Base-by-base conservation (phyloP, 768 basidiomycete genomes). In the Dentipellis sp. region DNA sequence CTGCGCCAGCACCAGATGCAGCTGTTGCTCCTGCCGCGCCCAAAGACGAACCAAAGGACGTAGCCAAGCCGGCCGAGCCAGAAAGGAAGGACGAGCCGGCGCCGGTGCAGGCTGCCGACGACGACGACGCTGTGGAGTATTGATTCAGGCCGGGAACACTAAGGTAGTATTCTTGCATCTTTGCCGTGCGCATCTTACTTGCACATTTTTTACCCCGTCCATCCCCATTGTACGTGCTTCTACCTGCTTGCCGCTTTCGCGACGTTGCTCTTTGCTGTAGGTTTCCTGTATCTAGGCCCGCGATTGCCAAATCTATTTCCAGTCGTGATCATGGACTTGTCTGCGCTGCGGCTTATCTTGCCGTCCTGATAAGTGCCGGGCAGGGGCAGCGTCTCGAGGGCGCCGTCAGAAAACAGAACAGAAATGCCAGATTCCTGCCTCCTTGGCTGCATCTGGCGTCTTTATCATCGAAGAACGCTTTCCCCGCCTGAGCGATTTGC, bases 91-190 rank as follows among this genome's bases (percentile, higher is more conserved):
- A 62, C 22, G 59, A 59, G 52, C 62, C 75, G 29, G 68, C 75
- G 38, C 66, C 75, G 8, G 77, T 79, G 71, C 81, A 78, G 60
- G 83, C 80, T 50, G 86, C 88, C 56, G 88, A 86, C 60, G 88
- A 89, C 60, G 88, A 89, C 59, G 88, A 89, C 65, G 88, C 86
- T 10, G 86, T 90, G 47, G 88, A 90, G 71, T 90, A 89, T 72
- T 88, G 56, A 60, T 37, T 14, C 38, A 29, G 34, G 52, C 3
- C 29, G 29, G 29, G 6, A 3, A 29, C 29, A 37, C 10, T 36
- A 59, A 62, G 59, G 54, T 59, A 51, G 58, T 57, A 40, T 51
- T 50, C 17, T 37, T 36, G 4, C 17, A 37, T 50, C 46, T 37
- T 51, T 61, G 35, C 46, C 54, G 42, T n/a, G 19, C 19, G 46